Evolutionary conservation across 139 green algal species (phyloP).

Genomic region (Coelastrella sp.): DNA sequence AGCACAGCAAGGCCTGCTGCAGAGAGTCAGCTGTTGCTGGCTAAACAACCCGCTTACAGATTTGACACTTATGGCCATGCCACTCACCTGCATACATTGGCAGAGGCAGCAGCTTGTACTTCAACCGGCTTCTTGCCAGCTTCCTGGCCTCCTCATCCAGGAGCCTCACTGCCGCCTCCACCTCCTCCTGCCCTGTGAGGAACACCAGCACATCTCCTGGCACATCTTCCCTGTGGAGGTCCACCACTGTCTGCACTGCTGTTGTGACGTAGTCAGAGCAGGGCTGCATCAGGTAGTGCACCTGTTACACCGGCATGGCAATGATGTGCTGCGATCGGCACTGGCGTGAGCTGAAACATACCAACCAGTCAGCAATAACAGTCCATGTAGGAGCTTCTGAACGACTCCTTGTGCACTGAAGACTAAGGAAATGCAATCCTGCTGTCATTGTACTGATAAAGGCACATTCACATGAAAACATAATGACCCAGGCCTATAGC

Average conservation of each 20-base stretch:
- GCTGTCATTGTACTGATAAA: not conserved
- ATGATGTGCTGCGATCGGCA: not conserved
- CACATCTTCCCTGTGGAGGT: slow-evolving; percentile 78
- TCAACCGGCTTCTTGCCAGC: slow-evolving; percentile 51
- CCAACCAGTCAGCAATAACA: too few species aligned
- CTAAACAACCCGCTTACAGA: not conserved
- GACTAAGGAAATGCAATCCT: not conserved
- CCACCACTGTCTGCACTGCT: slow-evolving; percentile 79
- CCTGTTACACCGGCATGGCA: slow-evolving; percentile 52
- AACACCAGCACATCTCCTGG: slow-evolving; percentile 96
- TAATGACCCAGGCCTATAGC: too few species aligned
- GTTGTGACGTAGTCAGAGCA: slow-evolving; percentile 76
- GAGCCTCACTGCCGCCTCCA: slow-evolving; percentile 69
- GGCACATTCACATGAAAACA: too few species aligned
- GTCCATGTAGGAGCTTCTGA: not conserved
- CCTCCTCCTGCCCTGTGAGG: slow-evolving; percentile 85
- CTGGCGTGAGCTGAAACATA: not conserved
- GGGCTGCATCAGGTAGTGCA: slow-evolving; percentile 84
- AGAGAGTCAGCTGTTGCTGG: too few species aligned
- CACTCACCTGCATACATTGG: slow-evolving; percentile 74
- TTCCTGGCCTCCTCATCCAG: slow-evolving; percentile 71
- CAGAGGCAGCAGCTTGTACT: slow-evolving; percentile 66
- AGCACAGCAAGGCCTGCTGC: not conserved
- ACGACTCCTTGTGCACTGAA: not conserved
- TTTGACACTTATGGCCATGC: not conserved